Conservation (phyloP, 352 stramenopile genomes). For the Elongisporangium prolatum region DNA sequence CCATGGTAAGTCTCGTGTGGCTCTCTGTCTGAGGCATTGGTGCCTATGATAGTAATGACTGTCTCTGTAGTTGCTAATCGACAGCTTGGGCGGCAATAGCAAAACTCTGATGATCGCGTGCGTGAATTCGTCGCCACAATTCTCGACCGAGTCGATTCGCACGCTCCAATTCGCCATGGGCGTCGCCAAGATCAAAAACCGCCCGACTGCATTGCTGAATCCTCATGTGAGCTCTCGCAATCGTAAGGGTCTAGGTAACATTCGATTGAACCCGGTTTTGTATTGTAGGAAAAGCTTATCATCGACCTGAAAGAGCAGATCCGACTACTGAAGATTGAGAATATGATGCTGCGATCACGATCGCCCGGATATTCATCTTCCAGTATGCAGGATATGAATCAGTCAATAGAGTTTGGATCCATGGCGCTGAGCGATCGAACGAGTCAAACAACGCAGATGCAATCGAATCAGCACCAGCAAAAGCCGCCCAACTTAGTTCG, state of each 20-base stretch:
- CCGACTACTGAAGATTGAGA: conserved; percentile 57
- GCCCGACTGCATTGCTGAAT: conserved; percentile 52
- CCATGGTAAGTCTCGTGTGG: conserved; percentile 53
- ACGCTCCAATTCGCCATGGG: conserved; percentile 80
- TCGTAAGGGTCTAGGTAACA: neutral
- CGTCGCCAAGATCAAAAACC: conserved; percentile 78
- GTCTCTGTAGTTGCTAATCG: conserved; percentile 41
- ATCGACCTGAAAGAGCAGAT: conserved; percentile 66
- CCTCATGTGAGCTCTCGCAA: conserved; percentile 32
- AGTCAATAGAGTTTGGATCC: neutral
- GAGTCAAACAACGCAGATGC: neutral
- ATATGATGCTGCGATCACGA: conserved; percentile 57
- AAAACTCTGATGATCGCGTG: conserved; percentile 82
- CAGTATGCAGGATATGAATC: neutral
- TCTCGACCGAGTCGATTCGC: conserved; percentile 51
- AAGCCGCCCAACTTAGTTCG: neutral
- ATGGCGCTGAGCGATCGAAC: neutral
- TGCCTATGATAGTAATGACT: too few species aligned
- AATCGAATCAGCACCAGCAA: neutral
- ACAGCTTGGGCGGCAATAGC: conserved; percentile 67
- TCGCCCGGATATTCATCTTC: conserved; percentile 54
- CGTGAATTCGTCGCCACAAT: conserved; percentile 51
- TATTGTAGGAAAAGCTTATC: conserved; percentile 59
- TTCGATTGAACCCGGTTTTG: neutral
- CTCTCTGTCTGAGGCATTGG: too few species aligned